Evolutionary conservation across 2,329 filamentous ascomycete species (phyloP), one percentile per base, ranked within the genome.

Genomic region (Stemphylium beticola): DNA sequence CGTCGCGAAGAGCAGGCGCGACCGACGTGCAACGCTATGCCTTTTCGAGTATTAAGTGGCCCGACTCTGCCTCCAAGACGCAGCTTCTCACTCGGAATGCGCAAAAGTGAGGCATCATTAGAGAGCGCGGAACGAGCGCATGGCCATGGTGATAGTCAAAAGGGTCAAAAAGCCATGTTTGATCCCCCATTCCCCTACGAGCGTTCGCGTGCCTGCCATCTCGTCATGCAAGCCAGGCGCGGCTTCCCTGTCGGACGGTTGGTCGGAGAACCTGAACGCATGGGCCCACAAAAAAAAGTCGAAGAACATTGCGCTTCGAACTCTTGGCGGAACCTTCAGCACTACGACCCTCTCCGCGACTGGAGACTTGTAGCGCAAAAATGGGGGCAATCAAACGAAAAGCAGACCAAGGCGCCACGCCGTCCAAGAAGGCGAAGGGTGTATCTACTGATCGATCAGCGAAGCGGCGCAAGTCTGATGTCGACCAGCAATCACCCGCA

Each of bases 331-430:
- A 55, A 61, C 52, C 51, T 57, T 58, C 52, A 50, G 31, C 49
- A 52, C 48, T 51, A 17, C 41, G 31, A 56, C 34, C 14, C 34
- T 38, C 43, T 48, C 39, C 38, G 43, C 43, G 26, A 32, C 38
- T 12, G 44, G 42, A 41, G 43, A 43, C 24, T 22, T 14, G 34
- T 53, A 33, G 37, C 50, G 49, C 57, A 58, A 52, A 29, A 41
- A 81, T 81, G 79, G 77, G 76, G 57, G 72, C 77, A 24, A 65
- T 76, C 12, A 81, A 81, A 68, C 69, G 79, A 51, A 80, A 79
- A 60, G 79, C 79, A 52, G 77, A 77, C 37, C 65, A 67, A 53
- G 64, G 66, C 42, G 61, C 58, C 34, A 58, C 61, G 26, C 65
- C 64, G 20, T 59, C 65, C 4, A 75, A 74, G 53, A 74, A 71